A percentile compares a stretch with the other conserved stretches of the same genome.
Evolutionary conservation across 139 green algal genomes (phyloP).

Genomic region (Mychonastes homosphaera): DNA sequence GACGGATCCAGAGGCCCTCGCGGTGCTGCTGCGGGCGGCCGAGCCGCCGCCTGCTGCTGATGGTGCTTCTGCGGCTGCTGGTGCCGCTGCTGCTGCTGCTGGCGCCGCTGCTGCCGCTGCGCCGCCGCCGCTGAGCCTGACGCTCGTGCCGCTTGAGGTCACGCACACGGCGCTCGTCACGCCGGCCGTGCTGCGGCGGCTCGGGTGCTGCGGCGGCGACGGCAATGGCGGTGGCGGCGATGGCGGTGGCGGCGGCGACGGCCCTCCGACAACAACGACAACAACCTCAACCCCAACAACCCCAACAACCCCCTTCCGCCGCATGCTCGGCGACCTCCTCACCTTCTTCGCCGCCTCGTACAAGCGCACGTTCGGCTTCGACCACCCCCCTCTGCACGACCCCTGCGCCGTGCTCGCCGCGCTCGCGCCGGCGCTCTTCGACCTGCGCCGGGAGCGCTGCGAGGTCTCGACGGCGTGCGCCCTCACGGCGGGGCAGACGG

Average conservation of each 20-base stretch:
- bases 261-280: too few relatives aligned
- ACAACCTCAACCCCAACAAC: too few relatives aligned
- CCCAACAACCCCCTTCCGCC: slow-evolving; percentile 48
- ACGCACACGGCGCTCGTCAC: slow-evolving; percentile 84
- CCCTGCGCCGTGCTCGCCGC: slow-evolving; percentile 81
- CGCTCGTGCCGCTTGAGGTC: slow-evolving; percentile 92
- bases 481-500: slow-evolving; percentile 66
- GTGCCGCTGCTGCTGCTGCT: not conserved
- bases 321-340: slow-evolving; percentile 51
- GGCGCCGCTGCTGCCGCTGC: not conserved
- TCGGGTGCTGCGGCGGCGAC: not conserved
- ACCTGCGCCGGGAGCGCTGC: slow-evolving; percentile 24
- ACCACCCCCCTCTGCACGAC: slow-evolving; percentile 83
- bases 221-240: not conserved
- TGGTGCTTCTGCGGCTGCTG: not conserved
- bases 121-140: slow-evolving; percentile 44
- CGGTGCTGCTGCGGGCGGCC: slow-evolving; percentile 71
- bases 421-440: slow-evolving; percentile 63
- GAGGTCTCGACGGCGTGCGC: not conserved
- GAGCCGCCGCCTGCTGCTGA: not conserved
- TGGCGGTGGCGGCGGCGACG: slow-evolving; percentile 1
- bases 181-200: slow-evolving; percentile 47
- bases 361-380: slow-evolving; percentile 66
- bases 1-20: slow-evolving; percentile 72
- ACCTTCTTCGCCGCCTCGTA: slow-evolving; percentile 70